These are phyloP conservation scores for Fusarium newnesense DNA, from an alignment of 2,329 filamentous ascomycete species.

Conservation along the genomic window DNA sequence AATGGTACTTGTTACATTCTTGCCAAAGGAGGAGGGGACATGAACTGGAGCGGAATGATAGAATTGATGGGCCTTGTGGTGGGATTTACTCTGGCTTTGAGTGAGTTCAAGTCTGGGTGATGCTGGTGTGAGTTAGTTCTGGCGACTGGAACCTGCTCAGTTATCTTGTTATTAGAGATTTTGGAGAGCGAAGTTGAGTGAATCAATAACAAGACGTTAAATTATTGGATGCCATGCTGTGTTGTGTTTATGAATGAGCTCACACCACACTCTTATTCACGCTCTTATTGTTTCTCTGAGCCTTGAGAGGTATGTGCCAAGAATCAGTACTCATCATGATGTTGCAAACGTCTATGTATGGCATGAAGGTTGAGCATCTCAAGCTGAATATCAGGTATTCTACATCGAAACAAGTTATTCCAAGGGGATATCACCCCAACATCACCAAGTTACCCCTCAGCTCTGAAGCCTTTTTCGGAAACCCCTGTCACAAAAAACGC, in stretches of 20 bases:
- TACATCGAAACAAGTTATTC: neutral
- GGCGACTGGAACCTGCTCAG: constrained; percentile 16
- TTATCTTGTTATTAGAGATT: constrained; percentile 26
- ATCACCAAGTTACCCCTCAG: constrained; percentile 3
- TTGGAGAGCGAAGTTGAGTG: constrained; percentile 36
- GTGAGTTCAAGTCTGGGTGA: constrained; percentile 5
- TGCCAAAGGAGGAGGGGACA: constrained; percentile 6
- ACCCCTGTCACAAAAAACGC: neutral
- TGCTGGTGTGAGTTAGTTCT: neutral
- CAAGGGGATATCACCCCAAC: neutral
- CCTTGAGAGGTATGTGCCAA: neutral
- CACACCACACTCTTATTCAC: too few species aligned
- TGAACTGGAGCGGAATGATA: constrained; percentile 22
- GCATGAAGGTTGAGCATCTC: neutral
- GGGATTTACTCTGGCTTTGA: constrained; percentile 12
- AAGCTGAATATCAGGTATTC: neutral
- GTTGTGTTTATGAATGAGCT: neutral
- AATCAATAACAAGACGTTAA: constrained; percentile 39
- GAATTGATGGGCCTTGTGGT: constrained; percentile 15
- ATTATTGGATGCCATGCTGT: neutral
- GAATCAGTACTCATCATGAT: neutral
- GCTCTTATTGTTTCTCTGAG: neutral
- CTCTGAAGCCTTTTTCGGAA: neutral
- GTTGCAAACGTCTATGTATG: neutral
- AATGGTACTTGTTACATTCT: constrained; percentile 23